Base-by-base conservation (phyloP, 1,284 basidiomycete genomes). In the Ceratobasidium sp. region DNA sequence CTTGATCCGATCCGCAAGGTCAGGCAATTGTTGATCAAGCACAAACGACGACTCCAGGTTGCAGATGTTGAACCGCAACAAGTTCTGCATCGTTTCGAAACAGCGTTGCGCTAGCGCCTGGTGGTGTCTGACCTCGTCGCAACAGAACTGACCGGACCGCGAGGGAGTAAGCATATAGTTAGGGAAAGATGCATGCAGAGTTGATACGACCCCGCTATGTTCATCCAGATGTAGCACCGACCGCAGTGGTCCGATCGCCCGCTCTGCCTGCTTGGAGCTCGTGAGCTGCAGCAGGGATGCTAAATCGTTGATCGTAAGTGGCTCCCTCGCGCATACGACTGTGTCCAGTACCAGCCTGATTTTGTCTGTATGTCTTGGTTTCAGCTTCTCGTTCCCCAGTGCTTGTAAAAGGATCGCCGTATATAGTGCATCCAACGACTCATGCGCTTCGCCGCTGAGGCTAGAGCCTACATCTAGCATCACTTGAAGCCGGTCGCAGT, bases 41-140 rank as follows among this genome's bases (percentile, higher is more conserved):
- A 51, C 26, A 28, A 67, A 51, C 23, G 66, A 67, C 3, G 66
- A 67, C 44, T 67, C 66, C 5, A 67, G 66, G 7, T 28, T n/a
- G n/a, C 66, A 67, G 1, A 67, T 67, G 26, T 67, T 67, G 44
- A 67, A 67, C 33, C 46, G n/a, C 42, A 67, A n/a, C 6, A 28
- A 51, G 13, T 49, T 20, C 10, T 51, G 6, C 66, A 67, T 67
- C 9, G 39, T 44, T 4, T 39, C 13, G 15, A 67, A 51, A 18
- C 66, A 67, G 13, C 66, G 66, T 26, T 46, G 20, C 5, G 42
- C 44, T n/a, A 51, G 49, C n/a, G 6, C 7, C 10, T 26, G 5
- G 4, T 51, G 12, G 12, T 49, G 66, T 12, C 15, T n/a, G 26
- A 23, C 49, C 12, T 20, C 4, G 18, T 67, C 46, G 26, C 44